Evolutionary conservation across 2,329 filamentous ascomycete species (phyloP).

Genomic region (Leptographium galeiforme): DNA sequence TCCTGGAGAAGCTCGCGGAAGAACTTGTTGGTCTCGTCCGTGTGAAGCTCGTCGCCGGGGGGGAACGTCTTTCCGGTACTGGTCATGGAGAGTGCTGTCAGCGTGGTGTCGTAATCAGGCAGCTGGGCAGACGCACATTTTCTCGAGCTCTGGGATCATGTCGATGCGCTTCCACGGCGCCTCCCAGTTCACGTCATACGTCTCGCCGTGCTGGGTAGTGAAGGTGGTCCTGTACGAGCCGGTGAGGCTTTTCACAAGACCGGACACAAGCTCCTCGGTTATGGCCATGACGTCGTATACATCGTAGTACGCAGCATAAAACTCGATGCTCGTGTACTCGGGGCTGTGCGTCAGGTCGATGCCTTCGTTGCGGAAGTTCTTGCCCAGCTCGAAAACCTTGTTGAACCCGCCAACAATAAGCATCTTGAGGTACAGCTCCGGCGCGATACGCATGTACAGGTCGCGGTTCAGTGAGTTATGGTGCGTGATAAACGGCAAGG

Average conservation of each 20-base stretch:
- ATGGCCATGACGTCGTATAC: conserved; percentile 82
- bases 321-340: conserved; percentile 95
- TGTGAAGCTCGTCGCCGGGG: conserved; percentile 77
- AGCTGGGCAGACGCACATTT: conserved; percentile 5
- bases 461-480: conserved; percentile 95
- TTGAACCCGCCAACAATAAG: conserved; percentile 85
- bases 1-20: conserved; percentile 74
- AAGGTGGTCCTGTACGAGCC: conserved; percentile 77
- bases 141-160: conserved; percentile 90
- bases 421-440: conserved; percentile 95
- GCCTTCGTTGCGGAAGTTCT: conserved; percentile 82
- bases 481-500: conserved; percentile 86
- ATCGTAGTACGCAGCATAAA: conserved; percentile 90
- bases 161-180: conserved; percentile 85
- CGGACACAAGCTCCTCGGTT: conserved; percentile 86
- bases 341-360: conserved; percentile 93
- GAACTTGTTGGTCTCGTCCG: conserved; percentile 77
- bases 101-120: neutral
- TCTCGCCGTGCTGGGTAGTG: conserved; percentile 74
- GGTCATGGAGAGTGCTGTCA: neutral
- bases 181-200: conserved; percentile 90
- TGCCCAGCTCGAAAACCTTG: conserved; percentile 89
- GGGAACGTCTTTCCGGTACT: conserved; percentile 76
- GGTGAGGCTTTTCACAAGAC: conserved; percentile 77
- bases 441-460: conserved; percentile 87